Percentiles rank a stretch among this genome's conserved stretches.
These are phyloP conservation scores for Zalaria sp. DNA, from an alignment of 2,329 filamentous ascomycete species.

Conservation along the genomic window DNA sequence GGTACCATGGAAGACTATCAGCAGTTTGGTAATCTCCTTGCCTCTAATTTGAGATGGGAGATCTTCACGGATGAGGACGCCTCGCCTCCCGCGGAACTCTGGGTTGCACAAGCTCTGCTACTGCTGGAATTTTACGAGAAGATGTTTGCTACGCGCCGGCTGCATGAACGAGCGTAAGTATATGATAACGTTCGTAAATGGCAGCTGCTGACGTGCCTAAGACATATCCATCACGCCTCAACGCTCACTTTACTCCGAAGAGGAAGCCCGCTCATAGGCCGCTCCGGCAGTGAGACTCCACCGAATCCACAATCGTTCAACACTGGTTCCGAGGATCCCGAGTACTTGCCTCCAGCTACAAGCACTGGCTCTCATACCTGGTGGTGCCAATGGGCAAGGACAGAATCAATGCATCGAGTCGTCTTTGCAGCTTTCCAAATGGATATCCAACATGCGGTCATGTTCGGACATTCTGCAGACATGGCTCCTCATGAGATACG, in stretches of 20 bases:
- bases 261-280: conserved; percentile 75
- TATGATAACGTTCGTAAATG: too few relatives aligned
- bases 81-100: conserved; percentile 77
- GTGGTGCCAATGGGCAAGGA: conserved; percentile 90
- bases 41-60: conserved; percentile 82
- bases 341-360: too few relatives aligned
- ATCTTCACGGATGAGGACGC: conserved; percentile 83
- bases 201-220: too few relatives aligned
- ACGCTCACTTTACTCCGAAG: conserved; percentile 87
- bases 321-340: too few relatives aligned
- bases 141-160: conserved; percentile 79
- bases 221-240: conserved; percentile 83
- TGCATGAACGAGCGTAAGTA: conserved; percentile 63
- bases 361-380: conserved; percentile 46
- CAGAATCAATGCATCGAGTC: conserved; percentile 72
- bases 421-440: conserved; percentile 88
- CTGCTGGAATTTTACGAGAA: conserved; percentile 88
- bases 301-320: conserved; percentile 35
- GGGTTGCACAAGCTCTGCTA: conserved; percentile 81
- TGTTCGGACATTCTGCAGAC: conserved; percentile 91
- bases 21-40: conserved; percentile 72
- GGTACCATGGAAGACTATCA: conserved; percentile 60
- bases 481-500: conserved; percentile 95
- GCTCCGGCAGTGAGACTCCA: conserved; percentile 70
- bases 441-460: conserved; percentile 85